phyloP scores from a whole-genome alignment of 1,284 basidiomycete genomes.

The Stygiomarasmius scandens region DNA sequence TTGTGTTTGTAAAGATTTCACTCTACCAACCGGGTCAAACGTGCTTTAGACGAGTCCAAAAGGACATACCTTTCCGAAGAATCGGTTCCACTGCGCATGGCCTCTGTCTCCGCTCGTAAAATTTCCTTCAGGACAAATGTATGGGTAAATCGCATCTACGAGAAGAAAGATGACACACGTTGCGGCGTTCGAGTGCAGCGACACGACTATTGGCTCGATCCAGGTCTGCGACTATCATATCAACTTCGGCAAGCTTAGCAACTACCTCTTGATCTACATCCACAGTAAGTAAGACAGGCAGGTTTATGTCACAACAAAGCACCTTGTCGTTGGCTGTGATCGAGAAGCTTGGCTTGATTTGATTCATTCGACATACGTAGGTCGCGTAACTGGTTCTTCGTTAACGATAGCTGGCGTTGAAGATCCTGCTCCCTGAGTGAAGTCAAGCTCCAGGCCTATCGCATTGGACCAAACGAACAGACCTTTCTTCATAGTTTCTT shows the following conservation, averaged over 20 bases:
- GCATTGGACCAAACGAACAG: conserved; percentile 17
- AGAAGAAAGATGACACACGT: conserved; percentile 51
- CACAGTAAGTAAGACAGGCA: conserved; percentile 4
- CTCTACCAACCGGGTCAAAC: conserved; percentile 41
- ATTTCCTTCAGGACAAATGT: conserved; percentile 65
- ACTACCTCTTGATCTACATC: conserved; percentile 87
- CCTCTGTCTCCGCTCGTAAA: conserved; percentile 91
- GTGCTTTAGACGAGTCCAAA: background rate
- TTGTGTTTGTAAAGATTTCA: conserved; percentile 73
- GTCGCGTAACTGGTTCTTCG: conserved; percentile 87
- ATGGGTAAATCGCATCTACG: background rate
- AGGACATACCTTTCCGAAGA: conserved; percentile 67
- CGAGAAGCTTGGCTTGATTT: conserved; percentile 87
- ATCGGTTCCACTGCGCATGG: conserved; percentile 80
- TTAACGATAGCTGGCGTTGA: conserved; percentile 82
- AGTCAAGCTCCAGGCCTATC: conserved; percentile 1
- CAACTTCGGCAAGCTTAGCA: conserved; percentile 86
- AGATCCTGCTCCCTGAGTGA: conserved; percentile 82
- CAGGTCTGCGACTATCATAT: conserved; percentile 91
- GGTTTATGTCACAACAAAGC: conserved; percentile 13
- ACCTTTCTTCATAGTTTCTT: conserved; percentile 94
- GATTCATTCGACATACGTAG: conserved; percentile 89
- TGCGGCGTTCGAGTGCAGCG: conserved; percentile 89
- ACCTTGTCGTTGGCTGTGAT: conserved; percentile 89
- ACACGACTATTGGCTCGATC: conserved; percentile 92